These are phyloP conservation scores for Tylopilus sp. DNA, from an alignment of 768 basidiomycete species.

Conservation along the genomic window DNA sequence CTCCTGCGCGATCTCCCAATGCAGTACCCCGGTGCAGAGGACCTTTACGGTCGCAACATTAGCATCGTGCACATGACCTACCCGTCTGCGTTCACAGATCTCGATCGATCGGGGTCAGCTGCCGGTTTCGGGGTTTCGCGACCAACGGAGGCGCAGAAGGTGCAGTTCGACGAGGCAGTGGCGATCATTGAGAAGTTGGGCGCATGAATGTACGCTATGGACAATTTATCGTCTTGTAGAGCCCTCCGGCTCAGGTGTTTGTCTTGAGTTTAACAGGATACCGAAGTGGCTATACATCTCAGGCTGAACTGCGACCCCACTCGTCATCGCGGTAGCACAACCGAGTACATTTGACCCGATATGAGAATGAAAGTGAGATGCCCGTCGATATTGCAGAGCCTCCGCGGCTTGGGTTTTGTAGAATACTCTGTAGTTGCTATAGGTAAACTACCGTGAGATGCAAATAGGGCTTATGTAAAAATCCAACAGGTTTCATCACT, in stretches of 20 bases:
- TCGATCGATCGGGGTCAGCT: conserved; percentile 44
- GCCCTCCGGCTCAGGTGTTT: neutral
- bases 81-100: neutral
- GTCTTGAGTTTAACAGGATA: no score
- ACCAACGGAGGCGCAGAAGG: conserved; percentile 58
- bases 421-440: no score
- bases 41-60: conserved; percentile 69
- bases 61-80: conserved; percentile 54
- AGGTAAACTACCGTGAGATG: no score
- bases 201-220: neutral
- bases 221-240: neutral
- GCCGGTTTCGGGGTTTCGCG: conserved; percentile 46
- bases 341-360: no score
- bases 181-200: conserved; percentile 57
- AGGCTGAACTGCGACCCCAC: no score
- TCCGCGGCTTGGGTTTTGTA: no score
- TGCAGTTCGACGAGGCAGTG: conserved; percentile 66
- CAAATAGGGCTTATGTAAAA: no score
- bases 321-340: no score
- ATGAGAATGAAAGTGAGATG: no score
- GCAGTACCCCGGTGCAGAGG: conserved; percentile 51
- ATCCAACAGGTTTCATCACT: no score
- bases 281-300: no score
- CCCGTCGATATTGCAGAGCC: no score
- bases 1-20: conserved; percentile 51